Percentiles rank a stretch among this genome's conserved stretches.
These are phyloP conservation scores for Gossypium davidsonii DNA, from an alignment of 441 rosid species.

Conservation along the genomic window DNA sequence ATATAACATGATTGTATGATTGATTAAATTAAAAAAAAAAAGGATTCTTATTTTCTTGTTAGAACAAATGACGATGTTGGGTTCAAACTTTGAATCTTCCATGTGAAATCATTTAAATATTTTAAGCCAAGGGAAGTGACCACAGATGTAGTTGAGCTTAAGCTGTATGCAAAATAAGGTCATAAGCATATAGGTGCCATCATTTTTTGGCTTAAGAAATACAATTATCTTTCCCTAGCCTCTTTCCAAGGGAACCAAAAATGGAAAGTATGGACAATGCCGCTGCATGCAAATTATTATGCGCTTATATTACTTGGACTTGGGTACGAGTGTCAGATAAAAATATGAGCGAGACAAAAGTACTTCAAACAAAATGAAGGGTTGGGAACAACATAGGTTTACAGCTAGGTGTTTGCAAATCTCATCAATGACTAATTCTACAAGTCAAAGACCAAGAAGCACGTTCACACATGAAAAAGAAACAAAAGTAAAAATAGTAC, in stretches of 20 bases:
- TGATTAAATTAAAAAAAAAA: not conserved
- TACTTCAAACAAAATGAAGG: too few relatives aligned
- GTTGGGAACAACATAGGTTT: not conserved
- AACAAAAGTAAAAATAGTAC: not conserved
- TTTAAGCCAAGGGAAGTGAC: not conserved
- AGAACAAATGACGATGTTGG: not conserved
- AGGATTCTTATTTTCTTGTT: not conserved
- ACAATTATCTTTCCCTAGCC: too few relatives aligned
- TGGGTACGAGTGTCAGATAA: not conserved
- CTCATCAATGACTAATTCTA: not conserved
- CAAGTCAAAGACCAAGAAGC: not conserved
- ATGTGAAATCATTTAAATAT: not conserved
- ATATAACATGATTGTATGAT: not conserved
- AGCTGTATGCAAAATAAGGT: slow-evolving; percentile 1
- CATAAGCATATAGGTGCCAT: not conserved
- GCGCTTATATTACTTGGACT: not conserved
- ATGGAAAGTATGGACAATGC: not conserved
- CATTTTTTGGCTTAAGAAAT: too few relatives aligned
- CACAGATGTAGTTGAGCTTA: not conserved
- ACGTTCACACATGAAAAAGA: not conserved
- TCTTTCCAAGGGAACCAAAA: not conserved
- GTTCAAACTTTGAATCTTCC: not conserved
- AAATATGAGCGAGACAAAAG: not conserved
- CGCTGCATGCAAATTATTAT: not conserved
- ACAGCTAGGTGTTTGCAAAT: not conserved